These are phyloP conservation scores for Fragaria vesca DNA, from an alignment of 306 rosid species.

Conservation along the genomic window DNA sequence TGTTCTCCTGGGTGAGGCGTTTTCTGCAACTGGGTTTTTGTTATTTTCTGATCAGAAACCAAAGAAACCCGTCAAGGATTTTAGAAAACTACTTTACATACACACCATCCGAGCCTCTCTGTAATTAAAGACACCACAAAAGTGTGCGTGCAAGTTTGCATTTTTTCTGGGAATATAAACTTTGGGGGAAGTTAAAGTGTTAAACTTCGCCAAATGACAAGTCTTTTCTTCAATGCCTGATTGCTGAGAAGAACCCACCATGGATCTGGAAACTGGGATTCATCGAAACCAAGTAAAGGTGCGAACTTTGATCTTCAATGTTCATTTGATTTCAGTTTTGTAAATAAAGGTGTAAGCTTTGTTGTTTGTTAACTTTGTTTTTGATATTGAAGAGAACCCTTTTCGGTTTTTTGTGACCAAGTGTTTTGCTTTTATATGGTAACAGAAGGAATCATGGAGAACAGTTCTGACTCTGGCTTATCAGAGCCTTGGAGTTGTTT, in stretches of 20 bases:
- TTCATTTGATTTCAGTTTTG: constrained; percentile 6
- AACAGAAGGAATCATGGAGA: constrained; percentile 82
- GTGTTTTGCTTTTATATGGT: constrained; percentile 15
- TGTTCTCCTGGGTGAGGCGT: constrained; percentile 1
- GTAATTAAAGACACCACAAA: background rate
- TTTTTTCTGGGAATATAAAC: constrained; percentile 11
- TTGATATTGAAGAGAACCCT: constrained; percentile 14
- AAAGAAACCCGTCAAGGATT: constrained; percentile 11
- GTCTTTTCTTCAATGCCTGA: constrained; percentile 32
- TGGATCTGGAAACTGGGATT: constrained; percentile 78
- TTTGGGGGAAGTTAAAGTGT: constrained; percentile 20
- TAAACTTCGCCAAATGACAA: background rate
- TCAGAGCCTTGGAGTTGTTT: constrained; percentile 95
- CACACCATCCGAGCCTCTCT: constrained; percentile 2
- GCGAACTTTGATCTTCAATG: constrained; percentile 14
- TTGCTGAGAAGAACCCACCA: constrained; percentile 35
- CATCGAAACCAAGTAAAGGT: constrained; percentile 55
- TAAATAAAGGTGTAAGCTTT: background rate
- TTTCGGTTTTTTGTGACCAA: constrained; percentile 14
- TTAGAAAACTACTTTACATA: constrained; percentile 3
- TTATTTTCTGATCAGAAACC: background rate
- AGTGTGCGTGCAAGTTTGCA: background rate
- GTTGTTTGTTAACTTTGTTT: background rate
- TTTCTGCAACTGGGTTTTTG: constrained; percentile 1
- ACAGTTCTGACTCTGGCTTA: constrained; percentile 74